A percentile compares a stretch with the other conserved stretches of the same genome.
Conservation (phyloP, 306 rosid species). For the Glycyrrhiza uralensis region DNA sequence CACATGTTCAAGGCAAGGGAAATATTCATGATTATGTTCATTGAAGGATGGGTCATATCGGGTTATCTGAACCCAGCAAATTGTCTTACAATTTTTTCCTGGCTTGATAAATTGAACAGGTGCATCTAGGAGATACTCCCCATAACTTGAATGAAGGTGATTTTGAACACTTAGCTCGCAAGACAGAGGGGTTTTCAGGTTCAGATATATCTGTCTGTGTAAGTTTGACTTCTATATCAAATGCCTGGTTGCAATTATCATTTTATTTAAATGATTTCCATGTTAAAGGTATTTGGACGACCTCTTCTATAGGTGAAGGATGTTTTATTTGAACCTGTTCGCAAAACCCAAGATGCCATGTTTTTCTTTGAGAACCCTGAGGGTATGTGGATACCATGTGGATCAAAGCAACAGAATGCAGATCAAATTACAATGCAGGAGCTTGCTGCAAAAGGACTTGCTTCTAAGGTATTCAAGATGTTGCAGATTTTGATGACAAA, state of each 20-base stretch:
- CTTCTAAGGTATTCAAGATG: constrained; percentile 66
- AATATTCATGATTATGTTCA: constrained; percentile 19
- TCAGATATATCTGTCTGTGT: constrained; percentile 97
- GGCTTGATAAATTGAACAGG: constrained; percentile 52
- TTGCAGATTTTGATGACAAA: constrained; percentile 3
- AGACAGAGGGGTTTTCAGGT: constrained; percentile 93
- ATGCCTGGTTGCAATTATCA: neutral
- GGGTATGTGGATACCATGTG: constrained; percentile 87
- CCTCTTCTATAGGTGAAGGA: constrained; percentile 75
- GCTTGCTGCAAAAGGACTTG: constrained; percentile 76
- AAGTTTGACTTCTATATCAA: constrained; percentile 42
- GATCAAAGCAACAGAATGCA: constrained; percentile 79
- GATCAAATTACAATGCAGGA: constrained; percentile 84
- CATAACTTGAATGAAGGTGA: constrained; percentile 81
- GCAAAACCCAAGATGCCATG: constrained; percentile 99
- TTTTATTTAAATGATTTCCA: neutral
- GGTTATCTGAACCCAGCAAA: constrained; percentile 10
- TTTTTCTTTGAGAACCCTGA: constrained; percentile 60
- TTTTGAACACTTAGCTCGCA: constrained; percentile 78
- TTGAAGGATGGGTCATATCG: neutral
- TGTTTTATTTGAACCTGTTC: constrained; percentile 97
- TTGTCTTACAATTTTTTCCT: constrained; percentile 10
- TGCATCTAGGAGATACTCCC: constrained; percentile 99
- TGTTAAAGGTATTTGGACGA: neutral
- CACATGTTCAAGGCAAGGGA: constrained; percentile 87